Conservation (phyloP, 2,329 filamentous ascomycete genomes). For the Acrocalymma vagum region DNA sequence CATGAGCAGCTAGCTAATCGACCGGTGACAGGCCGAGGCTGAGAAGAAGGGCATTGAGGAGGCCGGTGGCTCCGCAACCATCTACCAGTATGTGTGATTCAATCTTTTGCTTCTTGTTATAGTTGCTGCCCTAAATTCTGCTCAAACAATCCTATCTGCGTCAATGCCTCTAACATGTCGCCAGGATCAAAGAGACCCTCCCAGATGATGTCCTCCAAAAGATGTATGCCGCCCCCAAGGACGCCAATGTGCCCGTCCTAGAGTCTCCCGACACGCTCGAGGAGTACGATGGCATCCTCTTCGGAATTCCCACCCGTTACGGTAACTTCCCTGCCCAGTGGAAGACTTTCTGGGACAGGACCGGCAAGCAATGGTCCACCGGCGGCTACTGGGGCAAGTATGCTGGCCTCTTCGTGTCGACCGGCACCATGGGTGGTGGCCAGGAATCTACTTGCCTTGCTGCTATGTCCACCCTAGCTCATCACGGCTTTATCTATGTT, state of each 20-base stretch:
- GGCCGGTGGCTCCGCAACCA: slow-evolving; percentile 80
- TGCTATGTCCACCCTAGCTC: slow-evolving; percentile 83
- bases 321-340: slow-evolving; percentile 98
- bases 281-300: slow-evolving; percentile 85
- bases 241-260: slow-evolving; percentile 68
- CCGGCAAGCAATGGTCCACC: slow-evolving; percentile 81
- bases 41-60: slow-evolving; percentile 90
- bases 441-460: slow-evolving; percentile 89
- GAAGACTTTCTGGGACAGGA: slow-evolving; percentile 93
- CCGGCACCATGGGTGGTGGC: slow-evolving; percentile 82
- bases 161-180: slow-evolving; percentile 7
- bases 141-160: too few relatives aligned
- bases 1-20: slow-evolving; percentile 8
- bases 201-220: slow-evolving; percentile 81
- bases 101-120: too few relatives aligned
- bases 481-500: slow-evolving; percentile 97
- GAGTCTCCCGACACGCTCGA: slow-evolving; percentile 70
- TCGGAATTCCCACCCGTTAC: slow-evolving; percentile 95
- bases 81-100: slow-evolving; percentile 74
- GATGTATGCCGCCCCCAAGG: slow-evolving; percentile 89
- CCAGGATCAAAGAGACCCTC: slow-evolving; percentile 84
- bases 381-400: slow-evolving; percentile 88
- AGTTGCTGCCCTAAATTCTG: too few relatives aligned
- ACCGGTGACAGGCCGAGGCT: slow-evolving; percentile 74
- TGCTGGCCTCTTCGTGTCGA: slow-evolving; percentile 89